Evolutionary conservation across 108 stramenopile genomes (phyloP).

Genomic region (Cyclotella distinguenda): DNA sequence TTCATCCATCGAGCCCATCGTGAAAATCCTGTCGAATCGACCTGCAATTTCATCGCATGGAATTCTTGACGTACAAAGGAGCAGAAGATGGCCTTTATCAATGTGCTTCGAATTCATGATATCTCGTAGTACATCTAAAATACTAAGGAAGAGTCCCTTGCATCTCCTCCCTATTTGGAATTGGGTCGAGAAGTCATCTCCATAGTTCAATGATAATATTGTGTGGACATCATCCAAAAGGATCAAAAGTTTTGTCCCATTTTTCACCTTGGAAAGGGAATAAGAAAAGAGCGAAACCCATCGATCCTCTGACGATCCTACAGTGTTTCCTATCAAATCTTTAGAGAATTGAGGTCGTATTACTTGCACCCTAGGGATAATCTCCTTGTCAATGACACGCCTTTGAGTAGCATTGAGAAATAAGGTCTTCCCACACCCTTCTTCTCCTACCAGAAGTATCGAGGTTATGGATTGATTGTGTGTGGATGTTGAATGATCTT

Average conservation of each 20-base stretch:
- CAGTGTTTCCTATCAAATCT: slow-evolving; percentile 53
- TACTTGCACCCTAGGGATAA: slow-evolving; percentile 16
- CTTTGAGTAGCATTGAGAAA: slow-evolving; percentile 56
- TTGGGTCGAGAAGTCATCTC: neutral
- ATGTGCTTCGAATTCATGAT: neutral
- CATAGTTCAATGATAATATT: slow-evolving; percentile 44
- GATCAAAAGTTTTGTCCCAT: slow-evolving; percentile 43
- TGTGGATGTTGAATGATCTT: neutral
- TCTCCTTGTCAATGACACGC: neutral
- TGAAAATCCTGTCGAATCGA: slow-evolving; percentile 60
- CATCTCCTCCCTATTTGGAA: slow-evolving; percentile 35
- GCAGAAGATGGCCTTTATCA: slow-evolving; percentile 35
- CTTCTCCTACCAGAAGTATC: slow-evolving; percentile 57
- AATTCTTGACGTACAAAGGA: slow-evolving; percentile 59
- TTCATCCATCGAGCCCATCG: slow-evolving; percentile 45
- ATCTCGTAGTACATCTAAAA: slow-evolving; percentile 41
- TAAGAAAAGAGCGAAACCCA: slow-evolving; percentile 60
- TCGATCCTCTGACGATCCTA: slow-evolving; percentile 71
- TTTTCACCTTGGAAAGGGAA: slow-evolving; percentile 6
- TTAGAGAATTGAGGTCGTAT: slow-evolving; percentile 55
- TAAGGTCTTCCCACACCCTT: slow-evolving; percentile 76
- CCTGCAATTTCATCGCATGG: slow-evolving; percentile 33
- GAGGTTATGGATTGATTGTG: slow-evolving; percentile 16
- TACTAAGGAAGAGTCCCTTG: slow-evolving; percentile 40
- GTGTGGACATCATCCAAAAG: slow-evolving; percentile 74